Evolutionary conservation across 2,329 filamentous ascomycete genomes (phyloP).

Genomic region (Cladophialophora carrionii): DNA sequence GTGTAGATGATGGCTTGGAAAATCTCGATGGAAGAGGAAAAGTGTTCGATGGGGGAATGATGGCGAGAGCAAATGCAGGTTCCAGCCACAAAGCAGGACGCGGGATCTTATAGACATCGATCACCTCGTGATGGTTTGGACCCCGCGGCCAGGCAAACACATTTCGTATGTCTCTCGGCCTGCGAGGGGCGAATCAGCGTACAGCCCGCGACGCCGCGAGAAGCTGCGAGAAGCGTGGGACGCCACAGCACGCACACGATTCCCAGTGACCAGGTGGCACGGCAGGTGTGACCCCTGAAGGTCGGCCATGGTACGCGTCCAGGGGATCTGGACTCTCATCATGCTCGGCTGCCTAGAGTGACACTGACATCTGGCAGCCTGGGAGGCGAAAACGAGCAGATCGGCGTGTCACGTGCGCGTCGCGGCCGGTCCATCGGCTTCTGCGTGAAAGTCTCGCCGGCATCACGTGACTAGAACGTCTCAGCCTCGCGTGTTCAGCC

Average conservation of each 20-base stretch:
- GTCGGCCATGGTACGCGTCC: not conserved
- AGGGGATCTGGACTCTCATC: not conserved
- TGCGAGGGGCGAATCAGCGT: conserved; percentile 29
- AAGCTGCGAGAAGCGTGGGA: conserved; percentile 27
- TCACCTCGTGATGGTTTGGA: conserved; percentile 1
- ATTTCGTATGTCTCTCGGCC: conserved; percentile 19
- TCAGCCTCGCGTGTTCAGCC: not conserved
- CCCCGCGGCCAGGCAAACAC: conserved; percentile 35
- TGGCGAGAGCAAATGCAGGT: not conserved
- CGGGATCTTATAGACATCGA: conserved; percentile 24
- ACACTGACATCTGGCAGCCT: not conserved
- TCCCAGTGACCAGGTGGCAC: conserved; percentile 1
- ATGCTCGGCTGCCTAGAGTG: not conserved
- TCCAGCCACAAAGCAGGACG: not conserved
- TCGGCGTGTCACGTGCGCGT: not conserved
- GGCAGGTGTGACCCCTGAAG: conserved; percentile 3
- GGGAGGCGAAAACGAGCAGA: not conserved
- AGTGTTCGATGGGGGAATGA: conserved; percentile 5
- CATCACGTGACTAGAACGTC: not conserved
- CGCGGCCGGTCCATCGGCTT: not conserved
- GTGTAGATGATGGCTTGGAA: not conserved
- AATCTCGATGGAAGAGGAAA: conserved; percentile 1
- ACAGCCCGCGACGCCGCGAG: conserved; percentile 26
- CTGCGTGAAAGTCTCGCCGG: not conserved
- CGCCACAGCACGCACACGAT: conserved; percentile 10